Evolutionary conservation across 768 basidiomycete genomes (phyloP), one percentile per base, ranked within the genome.

Genomic region (Phaeotremella skinneri): DNA sequence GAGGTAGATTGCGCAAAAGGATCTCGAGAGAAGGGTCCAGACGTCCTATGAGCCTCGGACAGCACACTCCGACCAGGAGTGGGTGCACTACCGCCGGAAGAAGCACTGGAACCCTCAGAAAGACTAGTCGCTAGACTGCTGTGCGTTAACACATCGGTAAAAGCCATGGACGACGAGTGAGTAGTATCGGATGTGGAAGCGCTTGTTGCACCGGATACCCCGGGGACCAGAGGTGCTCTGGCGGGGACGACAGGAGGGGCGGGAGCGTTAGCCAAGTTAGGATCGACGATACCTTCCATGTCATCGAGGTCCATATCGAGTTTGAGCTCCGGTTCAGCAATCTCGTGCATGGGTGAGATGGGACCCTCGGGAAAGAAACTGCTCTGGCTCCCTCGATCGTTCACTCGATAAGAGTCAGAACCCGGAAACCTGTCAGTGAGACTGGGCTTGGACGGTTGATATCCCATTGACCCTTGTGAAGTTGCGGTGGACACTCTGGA

Each of bases 261-360:
- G 41, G 25, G 21, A 17, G 25, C 23, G 17, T 27, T 45, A 41
- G 25, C 32, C 27, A 45, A 20, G 27, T 37, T 53, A 17, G 77
- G 76, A 74, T 91, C 81, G 61, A 94, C 79, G 69, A 96, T 91
- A 4, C 87, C 92, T 37, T 88, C 86, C 83, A 96, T 91, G 51
- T 83, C 78, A 9, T 86, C 82, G 43, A 90, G 73, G 71, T 91
- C 83, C 20, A 83, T 83, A 73, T 89, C 87, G 42, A 88, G 81
- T 23, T 75, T 78, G 58, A 84, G 80, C 32, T 79, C 77, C 43
- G 55, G 55, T 42, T 70, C 69, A 31, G 49, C 43, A 14, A 69
- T 58, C 43, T 73, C 64, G 27, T 70, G 43, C 17, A 69, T 27
- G 4, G 65, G 62, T 14, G 67, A 70, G 26, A 65, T 67, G 4